Evolutionary conservation across 306 rosid genomes (phyloP), one percentile per base, ranked within the genome.

Genomic region (Aeschynomene evenia): DNA sequence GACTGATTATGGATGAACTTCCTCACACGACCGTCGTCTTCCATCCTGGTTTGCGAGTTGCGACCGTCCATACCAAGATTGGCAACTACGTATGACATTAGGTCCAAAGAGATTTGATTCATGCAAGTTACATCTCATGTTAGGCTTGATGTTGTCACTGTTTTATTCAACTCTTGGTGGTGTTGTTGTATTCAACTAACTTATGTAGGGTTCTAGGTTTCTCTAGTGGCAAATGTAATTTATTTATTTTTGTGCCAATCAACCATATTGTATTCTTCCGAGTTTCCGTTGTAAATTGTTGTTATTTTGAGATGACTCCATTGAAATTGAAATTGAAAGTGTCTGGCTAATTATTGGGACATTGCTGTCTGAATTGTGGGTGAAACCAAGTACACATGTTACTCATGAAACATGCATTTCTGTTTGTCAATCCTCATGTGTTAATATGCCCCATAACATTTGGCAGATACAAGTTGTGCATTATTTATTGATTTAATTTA

Each of bases 151-250:
- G 52, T 2, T 40, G 48, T 46, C 46, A 6, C 3, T 48, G n/a
- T 10, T 57, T 54, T 60, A 31, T 76, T 80, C 72, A 54, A 70
- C 76, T 58, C 40, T 65, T 37, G 28, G 31, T 28, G 48, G 3
- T 40, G 18, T 46, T 52, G n/a, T 10, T 57, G 59, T 63, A 31
- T 76, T 80, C 72, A 54, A 70, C 76, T 58, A 70, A 57, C 49
- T 4, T 13, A 11, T 11, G 71, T 37, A 70, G 61, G 33, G 11
- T n/a, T n/a, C n/a, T n/a, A n/a, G n/a, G n/a, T 29, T 56, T 31
- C 42, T 58, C 55, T 56, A 48, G 65, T 16, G 45, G 49, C 63
- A 37, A 54, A 21, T 74, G 74, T 63, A 75, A 46, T 61, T 40
- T 10, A 11, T 9, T 9, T 2, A 21, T 57, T 62, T 57, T 70